phyloP scores from a whole-genome alignment of 2,329 filamentous ascomycete genomes.

The Fusarium humuli region DNA sequence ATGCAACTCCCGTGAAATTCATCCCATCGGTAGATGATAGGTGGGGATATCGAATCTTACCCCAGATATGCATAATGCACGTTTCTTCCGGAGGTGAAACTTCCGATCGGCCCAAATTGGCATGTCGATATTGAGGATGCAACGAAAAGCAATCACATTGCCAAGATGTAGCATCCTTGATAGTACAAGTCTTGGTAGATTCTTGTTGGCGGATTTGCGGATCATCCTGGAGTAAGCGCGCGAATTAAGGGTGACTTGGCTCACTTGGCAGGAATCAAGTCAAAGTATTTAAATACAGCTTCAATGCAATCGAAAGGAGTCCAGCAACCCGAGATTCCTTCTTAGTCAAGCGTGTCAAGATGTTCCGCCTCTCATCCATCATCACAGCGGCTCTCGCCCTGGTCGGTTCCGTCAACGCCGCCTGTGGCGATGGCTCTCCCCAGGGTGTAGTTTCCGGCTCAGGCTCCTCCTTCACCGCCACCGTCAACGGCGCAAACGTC shows the following conservation, averaged over 20 bases:
- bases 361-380: constrained; percentile 51
- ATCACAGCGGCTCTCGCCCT: constrained; percentile 58
- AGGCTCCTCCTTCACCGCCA: constrained; percentile 59
- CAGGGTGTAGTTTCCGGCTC: constrained; percentile 61
- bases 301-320: neutral
- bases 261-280: accelerated
- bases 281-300: neutral
- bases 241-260: neutral
- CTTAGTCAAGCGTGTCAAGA: constrained; percentile 24
- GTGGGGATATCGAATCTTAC: constrained; percentile 4
- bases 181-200: accelerated
- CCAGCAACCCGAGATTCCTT: neutral
- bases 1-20: neutral
- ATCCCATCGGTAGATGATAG: constrained; percentile 11
- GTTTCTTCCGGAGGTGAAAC: constrained; percentile 10
- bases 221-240: neutral
- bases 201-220: neutral
- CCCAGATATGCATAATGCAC: neutral
- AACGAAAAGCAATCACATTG: neutral
- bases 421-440: constrained; percentile 62
- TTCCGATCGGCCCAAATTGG: constrained; percentile 19
- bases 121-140: neutral
- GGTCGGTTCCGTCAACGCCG: constrained; percentile 52
- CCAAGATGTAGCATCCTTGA: neutral
- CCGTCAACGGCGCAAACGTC: constrained; percentile 56